Evolutionary conservation across 805 yeast genomes (phyloP), one percentile per base, ranked within the genome.

Genomic region (Teunomyces gatunensis): DNA sequence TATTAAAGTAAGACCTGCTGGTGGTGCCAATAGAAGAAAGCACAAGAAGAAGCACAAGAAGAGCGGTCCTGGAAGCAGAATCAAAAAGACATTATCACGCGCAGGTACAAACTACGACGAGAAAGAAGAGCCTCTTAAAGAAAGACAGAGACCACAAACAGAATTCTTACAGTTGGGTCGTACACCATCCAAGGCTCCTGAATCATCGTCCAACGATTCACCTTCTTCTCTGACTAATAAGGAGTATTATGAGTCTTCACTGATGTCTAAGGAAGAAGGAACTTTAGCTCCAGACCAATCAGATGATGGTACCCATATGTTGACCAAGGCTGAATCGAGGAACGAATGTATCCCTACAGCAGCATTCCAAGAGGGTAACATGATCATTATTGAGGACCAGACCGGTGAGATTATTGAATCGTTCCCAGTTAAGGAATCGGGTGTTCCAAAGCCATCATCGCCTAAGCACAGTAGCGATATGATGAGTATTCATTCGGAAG

Each of bases 371-470:
- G 96, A 89, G 55, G 96, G 96, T 21, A 57, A 71, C 32, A 71
- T 77, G 37, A 64, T 91, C 32, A 78, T 91, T 45, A 74, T 92
- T 47, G 99, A 92, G 62, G 94, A 90, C 65, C 80, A 78, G 47
- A 75, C 83, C 42, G 98, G 98, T 47, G 97, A 91, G 60, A 77
- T 90, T 39, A 59, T 92, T 44, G 83, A 80, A 44, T 75, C 83
- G 2, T 45, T 67, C 69, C 84, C 46, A 57, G 66, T 57, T 63
- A 32, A 47, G 12, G n/a, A 44, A 42, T 27, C 35, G 17, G 15
- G 17, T 6, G 1, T 5, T 5, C 7, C 25, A 21, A 21, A 21
- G 11, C 42, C 27, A 5, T 21, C 44, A 2, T 13, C 30, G 2
- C 35, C 47, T n/a, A 40, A 32, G 23, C 40, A 36, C 17, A 36